Conservation (phyloP, 2,329 filamentous ascomycete species). For the Drechslerella stenobrocha region DNA sequence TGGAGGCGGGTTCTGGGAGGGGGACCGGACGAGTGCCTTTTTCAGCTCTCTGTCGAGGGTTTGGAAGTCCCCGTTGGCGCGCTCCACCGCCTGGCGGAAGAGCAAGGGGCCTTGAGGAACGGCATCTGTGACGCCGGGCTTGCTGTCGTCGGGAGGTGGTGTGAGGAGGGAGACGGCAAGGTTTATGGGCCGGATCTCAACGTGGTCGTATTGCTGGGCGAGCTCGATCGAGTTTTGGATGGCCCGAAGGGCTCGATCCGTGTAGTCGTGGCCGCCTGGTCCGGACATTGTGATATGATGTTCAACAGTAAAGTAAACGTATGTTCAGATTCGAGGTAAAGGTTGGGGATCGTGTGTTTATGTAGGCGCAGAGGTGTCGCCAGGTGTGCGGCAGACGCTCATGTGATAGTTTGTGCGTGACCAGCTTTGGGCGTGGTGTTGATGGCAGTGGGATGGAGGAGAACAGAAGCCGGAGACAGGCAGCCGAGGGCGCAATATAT, state of each 20-base stretch:
- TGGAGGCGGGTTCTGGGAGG: conserved; percentile 91
- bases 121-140: conserved; percentile 39
- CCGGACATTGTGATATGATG: conserved; percentile 39
- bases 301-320: not conserved
- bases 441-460: conserved; percentile 15
- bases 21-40: conserved; percentile 84
- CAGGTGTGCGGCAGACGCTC: conserved; percentile 25
- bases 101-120: conserved; percentile 65
- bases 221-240: conserved; percentile 84
- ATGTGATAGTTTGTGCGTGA: conserved; percentile 26
- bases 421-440: conserved; percentile 15
- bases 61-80: conserved; percentile 89
- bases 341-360: too few species aligned
- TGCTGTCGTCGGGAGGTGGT: conserved; percentile 62
- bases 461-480: conserved; percentile 5
- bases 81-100: conserved; percentile 91
- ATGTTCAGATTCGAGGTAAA: not conserved
- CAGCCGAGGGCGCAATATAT: conserved; percentile 19
- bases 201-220: conserved; percentile 86
- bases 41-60: conserved; percentile 85
- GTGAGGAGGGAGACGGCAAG: conserved; percentile 81
- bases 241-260: conserved; percentile 86
- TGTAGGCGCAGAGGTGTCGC: too few species aligned
- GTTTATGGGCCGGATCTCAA: conserved; percentile 86
- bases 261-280: conserved; percentile 63